phyloP scores from a whole-genome alignment of 2,329 filamentous ascomycete genomes.

The Penicillium sp. region DNA sequence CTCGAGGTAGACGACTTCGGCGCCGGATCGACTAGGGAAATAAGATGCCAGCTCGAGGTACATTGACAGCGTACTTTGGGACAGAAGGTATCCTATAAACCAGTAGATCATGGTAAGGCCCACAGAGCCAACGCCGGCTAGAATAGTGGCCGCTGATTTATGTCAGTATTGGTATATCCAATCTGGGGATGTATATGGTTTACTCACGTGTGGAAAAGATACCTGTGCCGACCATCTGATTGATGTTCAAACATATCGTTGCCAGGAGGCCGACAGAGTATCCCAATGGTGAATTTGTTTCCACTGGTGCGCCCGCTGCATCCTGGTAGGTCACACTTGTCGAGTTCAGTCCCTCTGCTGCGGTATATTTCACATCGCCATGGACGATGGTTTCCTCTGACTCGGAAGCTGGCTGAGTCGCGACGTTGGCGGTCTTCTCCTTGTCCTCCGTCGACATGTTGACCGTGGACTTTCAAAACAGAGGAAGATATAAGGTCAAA shows the following conservation, averaged over 20 bases:
- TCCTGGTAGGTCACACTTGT: conserved; percentile 54
- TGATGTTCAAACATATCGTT: conserved; percentile 57
- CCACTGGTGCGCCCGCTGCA: conserved; percentile 58
- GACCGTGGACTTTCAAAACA: not conserved
- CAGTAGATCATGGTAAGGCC: conserved; percentile 61
- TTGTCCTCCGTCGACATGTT: not conserved
- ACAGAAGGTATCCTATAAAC: conserved; percentile 58
- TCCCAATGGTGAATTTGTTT: conserved; percentile 54
- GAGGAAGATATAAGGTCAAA: no score
- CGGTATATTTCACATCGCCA: conserved; percentile 4
- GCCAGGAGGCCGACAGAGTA: conserved; percentile 54
- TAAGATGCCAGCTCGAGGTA: conserved; percentile 62
- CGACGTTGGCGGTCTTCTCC: not conserved
- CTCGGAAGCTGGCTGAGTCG: not conserved
- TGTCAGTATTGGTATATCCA: not conserved
- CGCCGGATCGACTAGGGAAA: conserved; percentile 62
- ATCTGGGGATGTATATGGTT: not conserved
- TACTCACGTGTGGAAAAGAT: conserved; percentile 60
- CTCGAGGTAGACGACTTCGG: conserved; percentile 64
- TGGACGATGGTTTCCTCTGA: not conserved
- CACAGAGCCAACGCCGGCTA: conserved; percentile 56
- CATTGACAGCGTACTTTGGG: conserved; percentile 51
- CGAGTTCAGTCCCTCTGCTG: conserved; percentile 39
- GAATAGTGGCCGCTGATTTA: conserved; percentile 51
- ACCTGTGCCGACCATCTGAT: conserved; percentile 60